phyloP scores from a whole-genome alignment of 2,329 filamentous ascomycete genomes.

The Shiraia sp. region DNA sequence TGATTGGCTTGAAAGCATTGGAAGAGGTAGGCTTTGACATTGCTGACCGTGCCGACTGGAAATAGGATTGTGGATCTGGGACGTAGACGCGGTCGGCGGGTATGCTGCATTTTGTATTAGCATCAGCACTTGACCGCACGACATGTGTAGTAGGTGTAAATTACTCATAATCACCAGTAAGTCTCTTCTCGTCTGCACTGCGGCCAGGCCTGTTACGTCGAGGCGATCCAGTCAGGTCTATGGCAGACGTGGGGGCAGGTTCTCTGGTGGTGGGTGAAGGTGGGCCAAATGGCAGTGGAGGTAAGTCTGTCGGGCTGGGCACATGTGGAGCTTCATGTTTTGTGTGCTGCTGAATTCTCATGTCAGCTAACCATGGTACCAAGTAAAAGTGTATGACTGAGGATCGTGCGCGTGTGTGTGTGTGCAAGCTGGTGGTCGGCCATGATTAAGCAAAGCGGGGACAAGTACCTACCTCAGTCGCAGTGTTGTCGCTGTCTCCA shows the following conservation, averaged over 20 bases:
- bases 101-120: constrained; percentile 14
- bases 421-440: no score
- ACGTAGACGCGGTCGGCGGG: constrained; percentile 22
- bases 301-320: constrained; percentile 10
- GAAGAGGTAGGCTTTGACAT: constrained; percentile 9
- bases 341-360: no score
- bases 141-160: background rate
- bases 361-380: no score
- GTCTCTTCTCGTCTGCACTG: constrained; percentile 17
- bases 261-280: background rate
- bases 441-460: no score
- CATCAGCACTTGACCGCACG: background rate
- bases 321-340: no score
- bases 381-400: no score
- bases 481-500: no score
- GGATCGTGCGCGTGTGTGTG: no score
- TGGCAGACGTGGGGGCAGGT: background rate
- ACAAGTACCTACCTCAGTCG: no score
- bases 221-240: background rate
- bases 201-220: no score
- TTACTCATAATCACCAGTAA: constrained; percentile 23
- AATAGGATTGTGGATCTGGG: constrained; percentile 12
- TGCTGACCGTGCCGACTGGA: background rate
- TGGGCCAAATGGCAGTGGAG: constrained; percentile 9
- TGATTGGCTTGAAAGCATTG: constrained; percentile 1